phyloP scores from a whole-genome alignment of 768 basidiomycete species.

The Boletellus sp. region DNA sequence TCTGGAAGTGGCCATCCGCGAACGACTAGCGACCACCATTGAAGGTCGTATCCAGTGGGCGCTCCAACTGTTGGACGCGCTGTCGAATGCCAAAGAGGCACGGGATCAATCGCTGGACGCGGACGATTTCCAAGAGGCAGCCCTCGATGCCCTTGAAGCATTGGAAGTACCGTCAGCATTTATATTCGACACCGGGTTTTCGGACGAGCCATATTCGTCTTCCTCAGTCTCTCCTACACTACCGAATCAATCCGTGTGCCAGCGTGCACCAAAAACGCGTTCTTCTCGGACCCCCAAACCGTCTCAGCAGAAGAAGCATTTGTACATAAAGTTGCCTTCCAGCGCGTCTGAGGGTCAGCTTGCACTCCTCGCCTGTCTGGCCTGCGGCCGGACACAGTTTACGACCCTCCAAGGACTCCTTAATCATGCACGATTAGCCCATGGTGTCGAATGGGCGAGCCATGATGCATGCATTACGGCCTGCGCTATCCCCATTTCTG shows the following conservation, averaged over 20 bases:
- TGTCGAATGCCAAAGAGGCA: conserved; percentile 20
- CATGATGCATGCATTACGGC: conserved; percentile 50
- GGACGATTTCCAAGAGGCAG: conserved; percentile 38
- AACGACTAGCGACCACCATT: conserved; percentile 39
- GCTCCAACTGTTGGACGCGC: conserved; percentile 35
- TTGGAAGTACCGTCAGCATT: conserved; percentile 38
- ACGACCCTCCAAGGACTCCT: conserved; percentile 50
- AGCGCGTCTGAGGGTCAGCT: conserved; percentile 28
- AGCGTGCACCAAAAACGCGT: conserved; percentile 24
- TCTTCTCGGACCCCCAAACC: conserved; percentile 27
- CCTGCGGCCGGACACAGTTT: conserved; percentile 45
- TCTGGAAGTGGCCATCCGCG: conserved; percentile 41
- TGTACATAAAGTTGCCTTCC: conserved; percentile 39
- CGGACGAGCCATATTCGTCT: conserved; percentile 23
- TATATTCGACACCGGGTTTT: conserved; percentile 28
- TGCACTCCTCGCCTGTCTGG: conserved; percentile 38
- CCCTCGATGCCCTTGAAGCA: conserved; percentile 41
- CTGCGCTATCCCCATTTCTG: conserved; percentile 38
- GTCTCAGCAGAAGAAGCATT: conserved; percentile 33
- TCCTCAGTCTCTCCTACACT: conserved; percentile 20
- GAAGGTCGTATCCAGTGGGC: conserved; percentile 48
- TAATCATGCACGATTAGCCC: conserved; percentile 50
- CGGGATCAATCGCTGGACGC: conserved; percentile 18
- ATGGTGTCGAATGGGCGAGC: conserved; percentile 45
- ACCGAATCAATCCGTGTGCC: conserved; percentile 10